Evolutionary conservation across 352 stramenopile species (phyloP).

Genomic region (Hyaloperonospora brassicae): DNA sequence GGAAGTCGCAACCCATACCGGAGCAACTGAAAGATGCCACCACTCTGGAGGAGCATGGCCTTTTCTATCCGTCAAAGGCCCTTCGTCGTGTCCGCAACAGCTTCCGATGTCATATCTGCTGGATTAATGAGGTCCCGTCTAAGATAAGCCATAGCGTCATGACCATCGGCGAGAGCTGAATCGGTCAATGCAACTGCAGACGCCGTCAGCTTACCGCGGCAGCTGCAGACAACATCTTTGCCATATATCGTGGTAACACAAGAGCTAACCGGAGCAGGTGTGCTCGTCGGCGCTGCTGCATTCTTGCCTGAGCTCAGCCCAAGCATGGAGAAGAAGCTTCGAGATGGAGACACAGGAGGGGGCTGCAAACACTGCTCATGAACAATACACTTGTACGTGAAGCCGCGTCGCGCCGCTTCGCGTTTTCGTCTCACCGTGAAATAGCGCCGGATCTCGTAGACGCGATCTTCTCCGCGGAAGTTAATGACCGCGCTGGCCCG

Average conservation of each 20-base stretch:
- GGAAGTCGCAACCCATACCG: conserved; percentile 27
- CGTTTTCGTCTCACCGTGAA: conserved; percentile 34
- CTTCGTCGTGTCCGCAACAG: conserved; percentile 31
- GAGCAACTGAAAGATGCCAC: conserved; percentile 69
- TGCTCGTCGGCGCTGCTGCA: conserved; percentile 2
- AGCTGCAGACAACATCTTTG: conserved; percentile 44
- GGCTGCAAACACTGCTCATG: conserved; percentile 49
- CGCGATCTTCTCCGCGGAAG: conserved; percentile 50
- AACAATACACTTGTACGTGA: conserved; percentile 33
- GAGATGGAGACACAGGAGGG: conserved; percentile 43
- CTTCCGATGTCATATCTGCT: conserved; percentile 23
- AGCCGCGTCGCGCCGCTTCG: conserved; percentile 12
- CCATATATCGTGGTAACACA: conserved; percentile 51
- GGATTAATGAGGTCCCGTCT: conserved; percentile 33
- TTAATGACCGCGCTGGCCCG: conserved; percentile 53
- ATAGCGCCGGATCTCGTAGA: conserved; percentile 68
- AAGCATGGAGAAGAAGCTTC: conserved; percentile 66
- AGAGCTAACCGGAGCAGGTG: conserved; percentile 25
- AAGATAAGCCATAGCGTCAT: conserved; percentile 48
- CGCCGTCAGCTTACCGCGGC: conserved; percentile 31
- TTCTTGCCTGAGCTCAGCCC: conserved; percentile 28
- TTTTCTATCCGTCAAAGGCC: conserved; percentile 9
- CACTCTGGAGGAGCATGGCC: conserved; percentile 22
- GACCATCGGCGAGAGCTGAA: conserved; percentile 31
- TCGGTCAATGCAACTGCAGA: conserved; percentile 31